These are phyloP conservation scores for Nitzschia sp. DNA, from an alignment of 108 stramenopile species.

Conservation along the genomic window DNA sequence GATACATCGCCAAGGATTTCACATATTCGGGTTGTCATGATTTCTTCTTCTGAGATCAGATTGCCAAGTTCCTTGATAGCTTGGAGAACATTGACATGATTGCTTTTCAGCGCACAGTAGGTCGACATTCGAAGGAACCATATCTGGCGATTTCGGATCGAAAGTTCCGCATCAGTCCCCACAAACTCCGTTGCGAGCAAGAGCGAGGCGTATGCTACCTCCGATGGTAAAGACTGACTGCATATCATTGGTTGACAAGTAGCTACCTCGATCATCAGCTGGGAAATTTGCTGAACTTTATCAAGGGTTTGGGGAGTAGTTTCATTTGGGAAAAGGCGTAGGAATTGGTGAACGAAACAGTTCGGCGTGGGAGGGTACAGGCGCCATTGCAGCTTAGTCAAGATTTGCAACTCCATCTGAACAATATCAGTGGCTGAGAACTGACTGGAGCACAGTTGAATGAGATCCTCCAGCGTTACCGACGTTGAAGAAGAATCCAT, in stretches of 20 bases:
- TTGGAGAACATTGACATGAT: neutral
- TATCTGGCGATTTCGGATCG: neutral
- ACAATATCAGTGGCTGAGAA: conserved; percentile 38
- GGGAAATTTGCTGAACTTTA: neutral
- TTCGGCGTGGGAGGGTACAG: conserved; percentile 48
- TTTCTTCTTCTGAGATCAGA: neutral
- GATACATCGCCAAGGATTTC: neutral
- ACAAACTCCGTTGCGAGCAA: neutral
- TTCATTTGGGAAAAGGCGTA: neutral
- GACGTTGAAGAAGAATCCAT: neutral
- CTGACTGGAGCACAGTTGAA: conserved; percentile 47
- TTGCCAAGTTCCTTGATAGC: neutral
- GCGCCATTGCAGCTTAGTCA: conserved; percentile 41
- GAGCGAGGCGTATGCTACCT: neutral
- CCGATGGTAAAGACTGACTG: neutral
- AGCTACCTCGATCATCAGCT: neutral
- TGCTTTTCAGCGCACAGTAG: neutral
- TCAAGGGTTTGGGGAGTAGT: neutral
- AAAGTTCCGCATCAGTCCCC: neutral
- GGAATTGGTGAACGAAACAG: conserved; percentile 34
- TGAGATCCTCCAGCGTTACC: conserved; percentile 26
- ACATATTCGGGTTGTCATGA: neutral
- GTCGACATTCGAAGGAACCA: neutral
- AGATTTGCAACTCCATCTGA: conserved; percentile 48
- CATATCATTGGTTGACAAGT: neutral